Conservation (phyloP, 208 protist species). For the Trypanosoma cruzi region DNA sequence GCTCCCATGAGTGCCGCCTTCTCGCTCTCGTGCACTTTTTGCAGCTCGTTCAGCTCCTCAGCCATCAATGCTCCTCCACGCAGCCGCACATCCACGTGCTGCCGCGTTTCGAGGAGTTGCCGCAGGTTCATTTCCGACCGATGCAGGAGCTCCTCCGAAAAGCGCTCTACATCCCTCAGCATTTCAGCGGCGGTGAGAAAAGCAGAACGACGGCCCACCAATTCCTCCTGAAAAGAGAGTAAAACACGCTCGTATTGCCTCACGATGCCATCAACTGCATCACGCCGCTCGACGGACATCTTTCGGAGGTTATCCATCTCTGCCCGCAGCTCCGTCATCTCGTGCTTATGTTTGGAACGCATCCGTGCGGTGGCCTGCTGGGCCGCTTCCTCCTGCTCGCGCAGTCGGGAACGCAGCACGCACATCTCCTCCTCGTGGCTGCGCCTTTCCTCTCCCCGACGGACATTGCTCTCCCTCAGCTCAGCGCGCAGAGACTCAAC, state of each 20-base stretch:
- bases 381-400: slow-evolving; percentile 12
- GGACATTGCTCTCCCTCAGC: slow-evolving; percentile 14
- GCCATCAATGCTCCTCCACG: neutral
- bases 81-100: neutral
- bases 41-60: neutral
- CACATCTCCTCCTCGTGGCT: slow-evolving; percentile 12
- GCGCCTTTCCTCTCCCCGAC: slow-evolving; percentile 7
- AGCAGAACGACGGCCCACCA: slow-evolving; percentile 28
- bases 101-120: neutral
- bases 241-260: slow-evolving; percentile 40
- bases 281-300: neutral
- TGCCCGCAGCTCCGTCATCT: neutral
- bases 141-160: slow-evolving; percentile 36
- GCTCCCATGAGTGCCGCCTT: slow-evolving; percentile 1
- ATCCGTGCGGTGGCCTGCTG: slow-evolving; percentile 1
- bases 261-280: neutral
- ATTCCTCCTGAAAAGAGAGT: slow-evolving; percentile 30
- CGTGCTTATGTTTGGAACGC: slow-evolving; percentile 10
- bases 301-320: neutral
- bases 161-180: slow-evolving; percentile 38
- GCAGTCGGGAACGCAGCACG: slow-evolving; percentile 4
- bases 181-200: slow-evolving; percentile 39
- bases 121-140: slow-evolving; percentile 34
- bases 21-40: slow-evolving; percentile 1
- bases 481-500: slow-evolving; percentile 16